Percentiles rank a stretch among this genome's conserved stretches.
Conservation (phyloP, 352 stramenopile species). For the Pythium insidiosum region DNA sequence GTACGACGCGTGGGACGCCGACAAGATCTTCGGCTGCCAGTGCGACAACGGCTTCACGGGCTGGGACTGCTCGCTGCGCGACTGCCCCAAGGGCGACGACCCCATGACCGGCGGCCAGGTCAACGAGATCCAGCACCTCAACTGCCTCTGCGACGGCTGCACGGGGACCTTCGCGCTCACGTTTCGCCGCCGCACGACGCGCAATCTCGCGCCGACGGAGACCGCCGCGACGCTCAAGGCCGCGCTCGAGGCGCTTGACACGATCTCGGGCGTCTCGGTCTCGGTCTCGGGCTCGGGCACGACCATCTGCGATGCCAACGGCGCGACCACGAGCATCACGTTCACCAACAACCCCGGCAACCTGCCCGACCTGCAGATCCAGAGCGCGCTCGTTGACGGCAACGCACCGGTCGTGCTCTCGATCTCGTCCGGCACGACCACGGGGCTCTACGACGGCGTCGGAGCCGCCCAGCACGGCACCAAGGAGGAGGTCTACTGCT, state of each 20-base stretch:
- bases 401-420: slow-evolving; percentile 6
- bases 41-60: slow-evolving; percentile 59
- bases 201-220: slow-evolving; percentile 30
- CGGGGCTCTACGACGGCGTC: slow-evolving; percentile 2
- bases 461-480: slow-evolving; percentile 23
- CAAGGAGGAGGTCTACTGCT: slow-evolving; percentile 67
- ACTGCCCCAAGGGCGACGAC: slow-evolving; percentile 55
- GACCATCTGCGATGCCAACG: slow-evolving; percentile 26
- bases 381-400: slow-evolving; percentile 27
- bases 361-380: slow-evolving; percentile 37
- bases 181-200: slow-evolving; percentile 51
- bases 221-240: slow-evolving; percentile 26
- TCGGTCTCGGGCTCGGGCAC: slow-evolving; percentile 7
- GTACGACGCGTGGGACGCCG: slow-evolving; percentile 62
- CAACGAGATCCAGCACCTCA: slow-evolving; percentile 41
- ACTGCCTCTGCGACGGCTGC: slow-evolving; percentile 44
- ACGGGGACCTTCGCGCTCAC: slow-evolving; percentile 51
- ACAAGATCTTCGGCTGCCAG: slow-evolving; percentile 74
- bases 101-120: slow-evolving; percentile 29
- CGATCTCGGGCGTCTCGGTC: slow-evolving; percentile 38
- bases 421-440: background rate
- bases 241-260: slow-evolving; percentile 53
- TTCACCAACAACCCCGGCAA: slow-evolving; percentile 66
- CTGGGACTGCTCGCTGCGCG: slow-evolving; percentile 52
- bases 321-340: slow-evolving; percentile 43